Evolutionary conservation across 768 basidiomycete genomes (phyloP).

Genomic region (Lanmaoa rubissima): DNA sequence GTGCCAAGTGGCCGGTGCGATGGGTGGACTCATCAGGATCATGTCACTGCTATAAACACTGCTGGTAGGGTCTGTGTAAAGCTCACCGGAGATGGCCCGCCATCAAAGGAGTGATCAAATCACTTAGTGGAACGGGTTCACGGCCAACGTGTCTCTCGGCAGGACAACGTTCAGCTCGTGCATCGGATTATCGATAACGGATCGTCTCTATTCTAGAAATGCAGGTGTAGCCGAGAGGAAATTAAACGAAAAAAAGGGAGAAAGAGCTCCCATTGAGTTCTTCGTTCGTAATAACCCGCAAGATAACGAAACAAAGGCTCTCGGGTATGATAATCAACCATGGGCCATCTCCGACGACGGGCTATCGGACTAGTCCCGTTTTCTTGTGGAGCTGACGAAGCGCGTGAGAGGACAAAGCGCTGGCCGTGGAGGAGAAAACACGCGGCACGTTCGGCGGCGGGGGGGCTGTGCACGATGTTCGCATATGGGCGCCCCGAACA

Average conservation of each 20-base stretch:
- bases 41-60: not conserved
- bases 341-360: not conserved
- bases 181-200: constrained; percentile 18
- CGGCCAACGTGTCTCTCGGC: constrained; percentile 2
- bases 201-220: constrained; percentile 10
- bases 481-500: not conserved
- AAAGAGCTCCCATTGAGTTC: not conserved
- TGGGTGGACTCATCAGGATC: not conserved
- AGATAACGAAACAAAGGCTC: not conserved
- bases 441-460: constrained; percentile 15
- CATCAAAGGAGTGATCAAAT: constrained; percentile 4
- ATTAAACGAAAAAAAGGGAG: constrained; percentile 1
- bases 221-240: constrained; percentile 7
- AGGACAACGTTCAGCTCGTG: not conserved
- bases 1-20: not conserved
- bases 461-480: constrained; percentile 9
- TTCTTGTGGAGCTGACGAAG: not conserved
- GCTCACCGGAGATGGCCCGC: not conserved
- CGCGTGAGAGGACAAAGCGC: not conserved
- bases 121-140: not conserved
- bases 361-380: not conserved
- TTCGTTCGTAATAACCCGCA: constrained; percentile 6
- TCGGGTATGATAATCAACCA: not conserved
- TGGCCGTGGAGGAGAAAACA: constrained; percentile 15
- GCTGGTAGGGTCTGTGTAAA: not conserved